Conservation (phyloP, 352 stramenopile species). For the Phytophthora cryptogea region DNA sequence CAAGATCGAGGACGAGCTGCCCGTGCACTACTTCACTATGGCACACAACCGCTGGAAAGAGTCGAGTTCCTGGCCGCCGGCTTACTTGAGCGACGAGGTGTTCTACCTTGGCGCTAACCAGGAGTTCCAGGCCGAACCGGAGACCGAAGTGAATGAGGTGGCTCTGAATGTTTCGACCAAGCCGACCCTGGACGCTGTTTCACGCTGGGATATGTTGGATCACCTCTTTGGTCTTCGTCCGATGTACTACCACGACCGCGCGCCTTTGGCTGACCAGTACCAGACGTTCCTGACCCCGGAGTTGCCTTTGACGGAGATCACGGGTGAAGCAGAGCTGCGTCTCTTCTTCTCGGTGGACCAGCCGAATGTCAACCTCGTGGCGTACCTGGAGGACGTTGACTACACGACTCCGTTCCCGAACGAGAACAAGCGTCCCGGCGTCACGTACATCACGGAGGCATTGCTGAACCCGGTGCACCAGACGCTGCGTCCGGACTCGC, state of each 20-base stretch:
- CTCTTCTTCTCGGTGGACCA: slow-evolving; percentile 84
- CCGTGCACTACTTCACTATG: slow-evolving; percentile 83
- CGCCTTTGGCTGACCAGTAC: slow-evolving; percentile 51
- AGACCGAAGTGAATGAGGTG: slow-evolving; percentile 40
- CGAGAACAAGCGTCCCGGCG: slow-evolving; percentile 74
- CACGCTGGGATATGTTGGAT: slow-evolving; percentile 72
- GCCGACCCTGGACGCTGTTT: slow-evolving; percentile 51
- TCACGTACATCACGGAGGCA: slow-evolving; percentile 85
- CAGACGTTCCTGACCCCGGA: slow-evolving; percentile 66
- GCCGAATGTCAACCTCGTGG: slow-evolving; percentile 66
- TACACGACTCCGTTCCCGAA: slow-evolving; percentile 74
- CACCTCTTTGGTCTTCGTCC: slow-evolving; percentile 77
- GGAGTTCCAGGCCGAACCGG: slow-evolving; percentile 52
- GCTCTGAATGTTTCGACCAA: slow-evolving; percentile 48
- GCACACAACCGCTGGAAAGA: slow-evolving; percentile 82
- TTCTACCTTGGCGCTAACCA: slow-evolving; percentile 60
- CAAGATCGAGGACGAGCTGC: slow-evolving; percentile 66
- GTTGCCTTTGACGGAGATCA: slow-evolving; percentile 66
- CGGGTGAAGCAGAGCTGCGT: slow-evolving; percentile 70
- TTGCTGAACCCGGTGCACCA: slow-evolving; percentile 75
- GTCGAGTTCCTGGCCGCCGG: slow-evolving; percentile 60
- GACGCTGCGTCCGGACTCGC: slow-evolving; percentile 57
- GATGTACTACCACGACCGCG: slow-evolving; percentile 82
- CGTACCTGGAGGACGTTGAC: slow-evolving; percentile 82
- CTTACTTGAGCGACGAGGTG: slow-evolving; percentile 51